These are phyloP conservation scores for Amoebophrya sp. DNA, from an alignment of 169 alveolate genomes.

Conservation along the genomic window DNA sequence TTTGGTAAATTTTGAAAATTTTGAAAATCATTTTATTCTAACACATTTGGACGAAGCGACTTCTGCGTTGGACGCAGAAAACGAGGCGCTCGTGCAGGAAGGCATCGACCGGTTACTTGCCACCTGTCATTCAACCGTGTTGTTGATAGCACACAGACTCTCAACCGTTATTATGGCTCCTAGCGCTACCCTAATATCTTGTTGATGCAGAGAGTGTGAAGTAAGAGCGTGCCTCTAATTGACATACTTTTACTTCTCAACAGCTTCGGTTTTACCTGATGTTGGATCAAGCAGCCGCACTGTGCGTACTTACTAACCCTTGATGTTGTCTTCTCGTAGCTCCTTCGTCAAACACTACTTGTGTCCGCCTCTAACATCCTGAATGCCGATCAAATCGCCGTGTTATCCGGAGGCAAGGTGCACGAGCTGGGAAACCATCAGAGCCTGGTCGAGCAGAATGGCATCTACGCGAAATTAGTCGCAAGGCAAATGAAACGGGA, in stretches of 20 bases:
- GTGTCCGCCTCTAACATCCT: too few relatives aligned
- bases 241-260: too few relatives aligned
- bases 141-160: slow-evolving; percentile 87
- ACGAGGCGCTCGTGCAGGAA: slow-evolving; percentile 59
- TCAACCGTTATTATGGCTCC: slow-evolving; percentile 76
- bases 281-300: too few relatives aligned
- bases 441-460: background rate
- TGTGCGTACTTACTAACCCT: too few relatives aligned
- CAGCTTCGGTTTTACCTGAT: too few relatives aligned
- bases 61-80: slow-evolving; percentile 64
- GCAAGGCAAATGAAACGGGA: slow-evolving; percentile 45
- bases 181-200: too few relatives aligned
- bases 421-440: background rate
- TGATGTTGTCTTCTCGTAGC: too few relatives aligned
- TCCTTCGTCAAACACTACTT: too few relatives aligned
- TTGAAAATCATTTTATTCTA: too few relatives aligned
- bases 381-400: slow-evolving; percentile 50
- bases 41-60: slow-evolving; percentile 80
- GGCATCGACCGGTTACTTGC: slow-evolving; percentile 47
- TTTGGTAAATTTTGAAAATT: too few relatives aligned
- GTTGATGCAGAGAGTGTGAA: too few relatives aligned
- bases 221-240: too few relatives aligned
- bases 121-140: slow-evolving; percentile 27
- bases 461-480: slow-evolving; percentile 41
- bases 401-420: slow-evolving; percentile 32